Base-by-base conservation (phyloP, 805 yeast species). In the Saccharomycopsis fibuligera region DNA sequence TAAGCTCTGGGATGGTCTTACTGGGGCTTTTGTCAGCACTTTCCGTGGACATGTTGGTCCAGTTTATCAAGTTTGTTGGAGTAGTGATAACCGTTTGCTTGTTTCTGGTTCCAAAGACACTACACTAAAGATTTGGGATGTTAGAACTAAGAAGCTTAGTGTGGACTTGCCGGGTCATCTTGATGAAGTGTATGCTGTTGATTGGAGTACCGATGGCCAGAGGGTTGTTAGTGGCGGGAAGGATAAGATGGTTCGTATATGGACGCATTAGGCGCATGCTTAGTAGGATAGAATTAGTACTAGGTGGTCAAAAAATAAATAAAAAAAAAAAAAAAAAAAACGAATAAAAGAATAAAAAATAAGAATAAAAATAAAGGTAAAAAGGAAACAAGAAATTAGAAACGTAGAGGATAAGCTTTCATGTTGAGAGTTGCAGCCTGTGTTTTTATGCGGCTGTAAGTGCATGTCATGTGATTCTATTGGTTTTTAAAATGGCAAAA, bases 11-110 rank as follows among this genome's bases (percentile, higher is more conserved):
- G 96, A 91, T 62, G 98, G 97, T 12, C 68, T 86, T 56, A 84
- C 85, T 51, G 99, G 99, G 35, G 85, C 84, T 51, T 93, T 90
- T 56, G 66, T 93, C 25, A 79, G 95, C 4, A 88, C 98, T 0
- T 79, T 93, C 60, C 73, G 99, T 56, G 99, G 99, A 1, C 99
- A 93, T 63, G 99, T 93, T 50, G 96, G 97, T 0, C 88, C 98
- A 2, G 99, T 93, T 0, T 93, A 93, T 64, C 97, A 91, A 67
- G 88, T 96, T 3, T 87, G 98, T 0, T 93, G 99, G 99, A 88
- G 96, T 3, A 83, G 96, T 1, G 99, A 93, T 61, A 86, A 91
- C 64, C 73, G 99, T 57, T 69, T 91, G 33, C 69, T 93, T 49
- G 99, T 89, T 8, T 85, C 96, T 60, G 86, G 96, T 65, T 89